phyloP scores from a whole-genome alignment of 108 stramenopile species.

The Bacterosira constricta region DNA sequence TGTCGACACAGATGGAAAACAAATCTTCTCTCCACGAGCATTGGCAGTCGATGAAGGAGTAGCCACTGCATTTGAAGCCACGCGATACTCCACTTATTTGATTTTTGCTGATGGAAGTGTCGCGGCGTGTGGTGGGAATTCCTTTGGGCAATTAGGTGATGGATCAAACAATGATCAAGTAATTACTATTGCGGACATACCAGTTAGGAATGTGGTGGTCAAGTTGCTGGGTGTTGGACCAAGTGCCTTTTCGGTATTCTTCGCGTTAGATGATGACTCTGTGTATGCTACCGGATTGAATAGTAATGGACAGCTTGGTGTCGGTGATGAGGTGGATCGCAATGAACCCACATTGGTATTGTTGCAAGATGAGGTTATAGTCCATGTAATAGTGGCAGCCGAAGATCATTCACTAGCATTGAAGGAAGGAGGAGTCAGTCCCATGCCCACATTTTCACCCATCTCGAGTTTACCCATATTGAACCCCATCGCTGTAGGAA shows the following conservation, averaged over 20 bases:
- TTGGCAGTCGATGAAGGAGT: not conserved
- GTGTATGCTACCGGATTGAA: constrained; percentile 38
- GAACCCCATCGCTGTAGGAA: too few species aligned
- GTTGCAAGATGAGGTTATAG: constrained; percentile 19
- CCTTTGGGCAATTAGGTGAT: constrained; percentile 47
- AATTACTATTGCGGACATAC: constrained; percentile 16
- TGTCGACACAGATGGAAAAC: constrained; percentile 35
- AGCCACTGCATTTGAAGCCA: constrained; percentile 13
- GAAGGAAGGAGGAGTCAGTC: constrained; percentile 1
- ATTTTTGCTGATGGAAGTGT: constrained; percentile 39
- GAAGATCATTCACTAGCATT: constrained; percentile 40
- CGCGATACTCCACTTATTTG: constrained; percentile 37
- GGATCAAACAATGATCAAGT: constrained; percentile 29
- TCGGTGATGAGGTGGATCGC: constrained; percentile 27
- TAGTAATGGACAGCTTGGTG: constrained; percentile 40
- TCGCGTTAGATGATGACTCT: constrained; percentile 5
- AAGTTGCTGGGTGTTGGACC: constrained; percentile 31
- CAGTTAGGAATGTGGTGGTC: not conserved
- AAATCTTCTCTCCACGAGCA: constrained; percentile 2
- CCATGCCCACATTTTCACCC: not conserved
- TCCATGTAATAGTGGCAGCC: constrained; percentile 21
- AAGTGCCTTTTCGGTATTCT: constrained; percentile 43
- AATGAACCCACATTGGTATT: constrained; percentile 28
- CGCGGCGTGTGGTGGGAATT: constrained; percentile 39
- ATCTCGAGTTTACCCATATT: too few species aligned